Base-by-base conservation (phyloP, 345 rosid genomes). In the Balakata baccata region DNA sequence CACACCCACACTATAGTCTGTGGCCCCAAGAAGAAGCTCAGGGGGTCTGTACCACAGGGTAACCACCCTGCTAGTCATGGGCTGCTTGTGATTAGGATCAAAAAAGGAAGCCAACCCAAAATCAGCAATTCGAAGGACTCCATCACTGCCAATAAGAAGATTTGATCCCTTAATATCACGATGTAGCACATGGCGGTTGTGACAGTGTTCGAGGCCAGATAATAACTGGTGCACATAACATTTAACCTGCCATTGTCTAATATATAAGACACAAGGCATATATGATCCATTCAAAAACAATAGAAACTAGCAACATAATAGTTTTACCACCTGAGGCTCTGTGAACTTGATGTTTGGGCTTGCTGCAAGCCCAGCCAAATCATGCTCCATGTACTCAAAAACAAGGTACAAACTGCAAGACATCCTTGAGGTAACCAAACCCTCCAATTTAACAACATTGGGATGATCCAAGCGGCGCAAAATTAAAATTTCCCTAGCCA, bases 41-140 rank as follows among this genome's bases (percentile, higher is more conserved):
- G 81, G 81, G 25, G 81, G 81, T 47, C 81, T 75, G 58, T 79
- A 79, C 81, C 81, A 79, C 61, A 79, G 51, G 14, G 81, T 79
- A 47, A 79, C 81, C 70, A 79, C 81, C 72, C 81, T 69, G 56
- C 81, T 79, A 37, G 81, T 79, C 81, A 79, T 79, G 8, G 81
- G 81, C 68, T 79, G 81, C 64, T 74, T 79, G 75, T 79, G 81
- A 74, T 65, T 79, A 13, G 81, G 81, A 65, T 79, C 81, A 65
- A 74, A 79, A 52, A 74, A 69, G 10, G 78, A 79, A 70, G 81
- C 81, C 78, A 79, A 70, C 49, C 81, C 81, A 64, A 79, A 79
- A 64, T 79, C 81, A 37, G 81, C 81, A 54, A 79, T 79, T 50
- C 74, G 69, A 52, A 79, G 81, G 62, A 79, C 39, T 64, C 81